A percentile compares a stretch with the other conserved stretches of the same genome.
Conservation (phyloP, 2,329 filamentous ascomycete genomes). For the Ceratocystis harringtonii region DNA sequence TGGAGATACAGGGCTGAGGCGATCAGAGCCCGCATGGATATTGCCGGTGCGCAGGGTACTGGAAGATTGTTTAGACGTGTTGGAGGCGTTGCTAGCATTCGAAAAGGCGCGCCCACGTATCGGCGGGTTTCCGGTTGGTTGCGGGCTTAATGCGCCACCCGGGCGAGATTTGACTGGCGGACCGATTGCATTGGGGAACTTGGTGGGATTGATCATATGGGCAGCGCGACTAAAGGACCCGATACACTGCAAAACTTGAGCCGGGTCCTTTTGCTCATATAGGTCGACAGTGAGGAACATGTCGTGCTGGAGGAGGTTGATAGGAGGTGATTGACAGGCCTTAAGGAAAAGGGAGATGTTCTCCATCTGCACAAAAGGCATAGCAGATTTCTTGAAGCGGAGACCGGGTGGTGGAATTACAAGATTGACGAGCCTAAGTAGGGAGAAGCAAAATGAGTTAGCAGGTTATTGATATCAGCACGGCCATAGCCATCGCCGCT, state of each 20-base stretch:
- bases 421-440: constrained; percentile 61
- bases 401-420: constrained; percentile 61
- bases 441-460: background rate
- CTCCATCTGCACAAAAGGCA: constrained; percentile 99
- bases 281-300: constrained; percentile 94
- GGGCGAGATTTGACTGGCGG: constrained; percentile 39
- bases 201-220: constrained; percentile 54
- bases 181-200: constrained; percentile 64
- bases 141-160: constrained; percentile 46
- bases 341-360: constrained; percentile 94
- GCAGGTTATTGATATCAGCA: background rate
- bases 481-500: background rate
- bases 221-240: constrained; percentile 82
- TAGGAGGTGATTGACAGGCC: constrained; percentile 69
- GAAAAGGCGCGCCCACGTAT: constrained; percentile 38
- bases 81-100: constrained; percentile 43
- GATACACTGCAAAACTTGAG: constrained; percentile 87
- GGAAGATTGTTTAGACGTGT: constrained; percentile 30
- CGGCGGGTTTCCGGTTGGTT: constrained; percentile 40
- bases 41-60: constrained; percentile 37
- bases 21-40: constrained; percentile 32
- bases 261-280: constrained; percentile 87
- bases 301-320: constrained; percentile 85
- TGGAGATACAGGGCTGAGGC: constrained; percentile 39
- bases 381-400: constrained; percentile 78